Conservation (phyloP, 1,284 basidiomycete genomes). For the Cryptococcus depauperatus region DNA sequence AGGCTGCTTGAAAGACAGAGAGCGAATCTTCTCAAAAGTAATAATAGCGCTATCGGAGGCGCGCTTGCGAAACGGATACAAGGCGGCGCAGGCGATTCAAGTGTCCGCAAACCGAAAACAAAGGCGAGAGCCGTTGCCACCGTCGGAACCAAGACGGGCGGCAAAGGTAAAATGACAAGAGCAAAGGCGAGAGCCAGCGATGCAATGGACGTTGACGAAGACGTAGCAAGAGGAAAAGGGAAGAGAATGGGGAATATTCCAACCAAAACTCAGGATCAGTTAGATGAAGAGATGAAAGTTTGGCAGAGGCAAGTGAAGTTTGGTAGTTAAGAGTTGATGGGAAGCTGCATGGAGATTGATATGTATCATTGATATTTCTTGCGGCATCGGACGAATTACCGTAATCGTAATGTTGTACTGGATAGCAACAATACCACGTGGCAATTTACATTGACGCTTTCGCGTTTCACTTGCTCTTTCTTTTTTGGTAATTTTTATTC, state of each 20-base stretch:
- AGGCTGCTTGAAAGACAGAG: constrained; percentile 1
- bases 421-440: not conserved
- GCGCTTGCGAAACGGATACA: not conserved
- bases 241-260: not conserved
- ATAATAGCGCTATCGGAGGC: not conserved
- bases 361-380: too few species aligned
- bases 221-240: not conserved
- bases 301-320: not conserved
- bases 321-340: too few species aligned
- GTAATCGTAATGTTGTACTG: too few species aligned
- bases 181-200: not conserved
- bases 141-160: too few species aligned
- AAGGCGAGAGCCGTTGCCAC: too few species aligned
- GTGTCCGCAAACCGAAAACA: not conserved
- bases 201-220: not conserved
- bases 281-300: not conserved
- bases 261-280: not conserved
- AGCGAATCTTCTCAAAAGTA: not conserved
- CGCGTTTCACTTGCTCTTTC: constrained; percentile 1
- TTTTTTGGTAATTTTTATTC: too few species aligned
- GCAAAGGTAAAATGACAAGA: not conserved
- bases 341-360: too few species aligned
- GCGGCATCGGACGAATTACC: too few species aligned
- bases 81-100: not conserved
- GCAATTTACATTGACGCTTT: constrained; percentile 10